Base-by-base conservation (phyloP, 208 protist species). In the Crithidia fasciculata region DNA sequence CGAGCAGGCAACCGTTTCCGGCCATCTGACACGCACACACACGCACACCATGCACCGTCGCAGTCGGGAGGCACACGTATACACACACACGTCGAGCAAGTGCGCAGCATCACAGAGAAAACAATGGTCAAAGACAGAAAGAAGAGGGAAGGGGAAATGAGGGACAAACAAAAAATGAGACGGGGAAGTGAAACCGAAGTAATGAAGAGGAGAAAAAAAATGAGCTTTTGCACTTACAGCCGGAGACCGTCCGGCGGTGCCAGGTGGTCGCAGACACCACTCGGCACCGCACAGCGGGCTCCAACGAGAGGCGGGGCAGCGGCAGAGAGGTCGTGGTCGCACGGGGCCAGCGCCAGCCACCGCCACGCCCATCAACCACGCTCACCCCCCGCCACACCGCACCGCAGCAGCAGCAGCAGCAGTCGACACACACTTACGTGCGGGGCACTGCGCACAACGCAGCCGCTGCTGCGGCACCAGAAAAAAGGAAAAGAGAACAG, bases 1-100 rank as follows among this genome's bases (percentile, higher is more conserved):
- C 67, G 64, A 72, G 64, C 67, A 72, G 18, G 9, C 47, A 64
- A 55, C 56, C 53, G 44, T 54, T 71, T 59, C 66, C 66, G 66
- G 54, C 54, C 40, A 47, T 28, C 39, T 6, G n/a, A 49, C 47
- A 67, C 6, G 50, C 36, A 50, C 55, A 43, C 28, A 28, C 28
- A 28, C 28, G 28, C 28, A 28, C 28, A 28, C 28, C 28, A 28
- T 28, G 28, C 28, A 28, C 28, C 28, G 28, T 28, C 28, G 28
- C 28, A 28, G 28, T 28, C 28, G 28, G 28, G 28, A 28, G 28
- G 28, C 28, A 28, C 28, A 28, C 28, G 28, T 28, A 43, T 41
- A 40, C 28, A 60, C 28, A 60, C 6, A 41, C 55, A 37, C 55
- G 8, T 16, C 36, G 55, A 36, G 36, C 16, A 60, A 28, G 18